A percentile compares a stretch with the other conserved stretches of the same genome.
Conservation (phyloP, 805 yeast species). For the Limtongia smithiae region DNA sequence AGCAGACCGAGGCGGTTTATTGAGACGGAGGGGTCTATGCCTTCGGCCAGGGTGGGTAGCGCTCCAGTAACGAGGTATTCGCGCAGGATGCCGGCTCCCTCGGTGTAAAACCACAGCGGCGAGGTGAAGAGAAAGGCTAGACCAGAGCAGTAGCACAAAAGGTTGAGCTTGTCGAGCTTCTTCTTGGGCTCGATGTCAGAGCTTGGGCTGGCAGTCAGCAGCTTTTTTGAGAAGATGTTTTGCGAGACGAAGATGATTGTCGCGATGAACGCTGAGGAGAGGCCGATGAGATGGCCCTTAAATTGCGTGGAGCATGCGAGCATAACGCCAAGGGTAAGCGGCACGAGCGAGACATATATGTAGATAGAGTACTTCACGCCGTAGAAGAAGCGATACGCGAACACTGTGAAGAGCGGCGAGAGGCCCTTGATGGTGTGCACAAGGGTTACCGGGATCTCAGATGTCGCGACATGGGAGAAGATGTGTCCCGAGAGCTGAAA, state of each 20-base stretch:
- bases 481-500: constrained; percentile 93
- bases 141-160: constrained; percentile 74
- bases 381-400: constrained; percentile 65
- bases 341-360: constrained; percentile 76
- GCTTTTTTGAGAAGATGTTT: constrained; percentile 80
- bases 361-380: constrained; percentile 52
- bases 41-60: constrained; percentile 35
- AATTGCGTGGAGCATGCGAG: constrained; percentile 48
- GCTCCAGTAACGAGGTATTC: constrained; percentile 24
- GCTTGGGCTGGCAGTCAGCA: constrained; percentile 49
- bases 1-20: constrained; percentile 40
- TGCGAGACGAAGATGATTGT: constrained; percentile 77
- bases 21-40: constrained; percentile 15
- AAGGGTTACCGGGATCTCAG: constrained; percentile 85
- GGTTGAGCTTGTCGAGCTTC: constrained; percentile 74
- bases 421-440: constrained; percentile 93
- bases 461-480: constrained; percentile 87
- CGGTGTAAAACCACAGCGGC: constrained; percentile 69
- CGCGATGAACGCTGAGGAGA: constrained; percentile 63
- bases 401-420: constrained; percentile 83
- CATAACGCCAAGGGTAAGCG: constrained; percentile 82
- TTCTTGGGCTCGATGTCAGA: constrained; percentile 32
- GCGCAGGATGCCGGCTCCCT: constrained; percentile 40
- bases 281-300: constrained; percentile 53
- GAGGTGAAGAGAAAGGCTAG: constrained; percentile 68